These are phyloP conservation scores for Micromonas pusilla DNA, from an alignment of 139 green algal species.

Conservation along the genomic window DNA sequence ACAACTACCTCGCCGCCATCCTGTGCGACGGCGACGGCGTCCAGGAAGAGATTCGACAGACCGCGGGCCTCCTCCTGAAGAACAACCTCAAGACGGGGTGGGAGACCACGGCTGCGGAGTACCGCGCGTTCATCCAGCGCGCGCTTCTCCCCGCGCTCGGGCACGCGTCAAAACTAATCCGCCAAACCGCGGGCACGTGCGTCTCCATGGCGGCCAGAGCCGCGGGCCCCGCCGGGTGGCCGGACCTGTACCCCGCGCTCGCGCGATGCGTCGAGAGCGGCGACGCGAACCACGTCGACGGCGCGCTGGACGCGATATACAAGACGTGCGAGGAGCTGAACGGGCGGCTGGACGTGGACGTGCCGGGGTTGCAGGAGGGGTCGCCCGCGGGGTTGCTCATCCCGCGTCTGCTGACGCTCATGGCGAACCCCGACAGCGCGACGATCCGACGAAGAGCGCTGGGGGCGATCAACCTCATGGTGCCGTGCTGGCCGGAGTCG, in stretches of 20 bases:
- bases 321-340: constrained; percentile 74
- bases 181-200: constrained; percentile 74
- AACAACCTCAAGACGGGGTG: constrained; percentile 82
- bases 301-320: constrained; percentile 78
- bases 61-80: constrained; percentile 87
- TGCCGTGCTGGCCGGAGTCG: constrained; percentile 49
- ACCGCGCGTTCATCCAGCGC: constrained; percentile 69
- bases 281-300: constrained; percentile 59
- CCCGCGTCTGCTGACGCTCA: constrained; percentile 57
- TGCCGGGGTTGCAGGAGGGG: constrained; percentile 28
- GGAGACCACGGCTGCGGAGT: constrained; percentile 41
- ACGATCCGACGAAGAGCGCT: constrained; percentile 49
- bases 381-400: constrained; percentile 50
- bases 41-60: constrained; percentile 70
- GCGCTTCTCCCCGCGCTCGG: constrained; percentile 64
- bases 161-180: constrained; percentile 51
- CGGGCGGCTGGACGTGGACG: constrained; percentile 54
- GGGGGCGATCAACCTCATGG: constrained; percentile 64
- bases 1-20: constrained; percentile 89
- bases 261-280: constrained; percentile 42
- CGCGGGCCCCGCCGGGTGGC: constrained; percentile 61
- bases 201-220: constrained; percentile 32
- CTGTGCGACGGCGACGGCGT: constrained; percentile 49
- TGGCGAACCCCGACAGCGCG: constrained; percentile 33
- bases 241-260: constrained; percentile 63